Percentiles rank a stretch among this genome's conserved stretches.
Evolutionary conservation across 2,329 filamentous ascomycete species (phyloP).

Genomic region (Cladosporium colombiae): DNA sequence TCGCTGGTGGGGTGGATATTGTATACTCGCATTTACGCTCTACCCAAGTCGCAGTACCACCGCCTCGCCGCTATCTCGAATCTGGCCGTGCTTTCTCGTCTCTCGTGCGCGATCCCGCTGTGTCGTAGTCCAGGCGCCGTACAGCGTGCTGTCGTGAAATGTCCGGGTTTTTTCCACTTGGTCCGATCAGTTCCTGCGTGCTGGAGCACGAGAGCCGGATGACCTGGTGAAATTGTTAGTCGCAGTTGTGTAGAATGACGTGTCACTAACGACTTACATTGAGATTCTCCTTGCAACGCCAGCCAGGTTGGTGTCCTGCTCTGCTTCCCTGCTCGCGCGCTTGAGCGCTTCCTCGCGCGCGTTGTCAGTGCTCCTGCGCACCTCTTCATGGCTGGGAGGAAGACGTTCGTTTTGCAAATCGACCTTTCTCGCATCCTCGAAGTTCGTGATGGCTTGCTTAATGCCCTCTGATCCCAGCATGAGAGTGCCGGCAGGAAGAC

Average conservation of each 20-base stretch:
- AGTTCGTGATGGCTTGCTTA: constrained; percentile 95
- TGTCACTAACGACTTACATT: constrained; percentile 69
- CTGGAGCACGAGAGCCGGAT: constrained; percentile 16
- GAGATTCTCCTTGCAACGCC: constrained; percentile 87
- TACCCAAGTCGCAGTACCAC: constrained; percentile 12
- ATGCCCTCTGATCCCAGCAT: constrained; percentile 98
- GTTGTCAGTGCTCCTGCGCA: constrained; percentile 77
- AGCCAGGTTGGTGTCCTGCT: constrained; percentile 86
- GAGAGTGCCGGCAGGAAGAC: constrained; percentile 89
- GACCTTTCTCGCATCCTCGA: constrained; percentile 95
- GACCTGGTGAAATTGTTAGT: constrained; percentile 10
- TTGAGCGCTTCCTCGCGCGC: constrained; percentile 81
- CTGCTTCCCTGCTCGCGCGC: constrained; percentile 82
- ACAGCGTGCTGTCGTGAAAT: constrained; percentile 17
- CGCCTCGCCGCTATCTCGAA: not conserved
- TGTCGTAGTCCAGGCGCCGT: not conserved
- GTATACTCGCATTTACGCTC: constrained; percentile 18
- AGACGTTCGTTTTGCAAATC: constrained; percentile 95
- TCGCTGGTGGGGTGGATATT: constrained; percentile 9
- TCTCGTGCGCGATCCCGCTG: constrained; percentile 16
- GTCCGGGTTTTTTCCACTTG: not conserved
- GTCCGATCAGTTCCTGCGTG: constrained; percentile 12
- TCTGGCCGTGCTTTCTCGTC: constrained; percentile 9
- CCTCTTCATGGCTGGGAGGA: constrained; percentile 89
- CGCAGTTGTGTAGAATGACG: not conserved